Base-by-base conservation (phyloP, 192 early-diverging fungal species). In the Coemansia sp. region DNA sequence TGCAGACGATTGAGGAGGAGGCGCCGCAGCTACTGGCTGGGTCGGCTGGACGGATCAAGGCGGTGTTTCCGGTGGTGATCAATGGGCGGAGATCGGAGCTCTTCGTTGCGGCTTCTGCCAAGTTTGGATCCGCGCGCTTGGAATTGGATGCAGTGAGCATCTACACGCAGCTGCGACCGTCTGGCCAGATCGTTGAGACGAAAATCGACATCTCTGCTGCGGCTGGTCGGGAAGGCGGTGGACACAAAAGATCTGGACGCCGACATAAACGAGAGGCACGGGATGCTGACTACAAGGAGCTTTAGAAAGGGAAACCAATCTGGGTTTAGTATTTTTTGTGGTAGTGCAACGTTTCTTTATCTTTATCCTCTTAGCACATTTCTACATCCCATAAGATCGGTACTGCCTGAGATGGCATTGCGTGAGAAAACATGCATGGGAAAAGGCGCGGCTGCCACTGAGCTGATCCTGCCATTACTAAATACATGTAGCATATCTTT, bases 231-330 rank as follows among this genome's bases (percentile, higher is more conserved):
- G 37, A 16, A 11, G 51, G 12, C 19, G 2, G 26, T 11, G 19
- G 7, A 22, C 22, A 4, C 6, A 21, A 26, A 40, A 3, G 39
- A 13, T 26, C 39, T 36, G 22, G 11, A 22, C 9, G 49, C 7
- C 26, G 57, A 41, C 19, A 4, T 0, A 47, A 40, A 8, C 13
- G 46, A 8, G 54, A 62, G 4, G 74, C 72, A 8, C 40, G 49
- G 19, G 78, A 81, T 59, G 78, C 78, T 21, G 78, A 81, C 37
- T 81, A 73, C 57, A 75, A 63, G 36, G 73, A 81, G n/a, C 46
- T 81, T 8, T 54, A 26, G 10, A 8, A 21, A 11, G 7, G 19
- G 26, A 54, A 54, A 26, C 26, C 26, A 3, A 26, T 26, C 26
- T 26, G 26, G 26, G 26, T 26, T 26, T 26, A 26, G 26, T 3